phyloP scores from a whole-genome alignment of 805 yeast species.

The Metschnikowia reukaufii region DNA sequence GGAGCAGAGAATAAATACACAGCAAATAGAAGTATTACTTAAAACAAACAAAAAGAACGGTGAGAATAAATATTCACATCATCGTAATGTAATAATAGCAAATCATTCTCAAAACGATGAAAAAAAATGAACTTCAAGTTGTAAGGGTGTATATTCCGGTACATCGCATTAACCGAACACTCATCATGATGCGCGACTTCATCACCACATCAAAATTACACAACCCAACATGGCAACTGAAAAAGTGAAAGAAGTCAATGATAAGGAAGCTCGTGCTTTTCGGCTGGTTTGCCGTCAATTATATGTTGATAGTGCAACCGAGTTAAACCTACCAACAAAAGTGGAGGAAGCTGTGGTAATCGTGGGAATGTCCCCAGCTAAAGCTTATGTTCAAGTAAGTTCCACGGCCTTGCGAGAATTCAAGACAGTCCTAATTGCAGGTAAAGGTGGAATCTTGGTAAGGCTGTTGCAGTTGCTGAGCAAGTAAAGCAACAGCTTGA shows the following conservation, averaged over 20 bases:
- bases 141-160: neutral
- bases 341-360: conserved; percentile 16
- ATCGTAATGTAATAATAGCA: too few relatives aligned
- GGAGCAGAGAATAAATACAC: too few relatives aligned
- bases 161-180: neutral
- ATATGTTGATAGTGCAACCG: conserved; percentile 6
- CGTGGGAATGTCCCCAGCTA: conserved; percentile 20
- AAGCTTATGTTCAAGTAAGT: conserved; percentile 17
- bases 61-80: too few relatives aligned
- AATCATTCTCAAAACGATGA: too few relatives aligned
- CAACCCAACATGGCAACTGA: conserved; percentile 7
- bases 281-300: conserved; percentile 7
- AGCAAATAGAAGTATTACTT: too few relatives aligned
- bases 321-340: conserved; percentile 7
- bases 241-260: conserved; percentile 9
- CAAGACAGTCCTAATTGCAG: conserved; percentile 18
- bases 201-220: neutral
- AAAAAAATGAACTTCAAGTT: too few relatives aligned
- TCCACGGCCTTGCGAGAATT: conserved; percentile 11
- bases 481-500: conserved; percentile 18
- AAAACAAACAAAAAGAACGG: too few relatives aligned
- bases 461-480: conserved; percentile 24
- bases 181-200: neutral
- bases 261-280: conserved; percentile 8
- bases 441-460: conserved; percentile 21